Base-by-base conservation (phyloP, 306 rosid genomes). In the Betula pendula region DNA sequence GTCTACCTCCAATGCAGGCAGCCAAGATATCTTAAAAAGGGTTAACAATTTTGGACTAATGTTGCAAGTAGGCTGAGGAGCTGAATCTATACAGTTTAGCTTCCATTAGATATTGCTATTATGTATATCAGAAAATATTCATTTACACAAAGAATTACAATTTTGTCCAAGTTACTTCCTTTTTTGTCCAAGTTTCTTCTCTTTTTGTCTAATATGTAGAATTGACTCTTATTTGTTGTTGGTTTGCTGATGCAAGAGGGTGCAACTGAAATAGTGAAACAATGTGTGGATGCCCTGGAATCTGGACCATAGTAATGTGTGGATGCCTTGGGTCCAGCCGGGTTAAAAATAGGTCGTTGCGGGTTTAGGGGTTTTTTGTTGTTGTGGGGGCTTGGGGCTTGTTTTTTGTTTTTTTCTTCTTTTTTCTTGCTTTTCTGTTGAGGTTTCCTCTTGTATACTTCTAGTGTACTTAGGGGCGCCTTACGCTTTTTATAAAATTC, bases 161-260 rank as follows among this genome's bases (percentile, higher is more conserved):
- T n/a, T n/a, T n/a, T n/a, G n/a, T n/a, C n/a, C n/a, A n/a, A n/a
- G n/a, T n/a, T n/a, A n/a, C n/a, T n/a, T n/a, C n/a, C n/a, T n/a
- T n/a, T n/a, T n/a, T n/a, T n/a, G n/a, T n/a, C n/a, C n/a, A n/a
- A n/a, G n/a, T n/a, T n/a, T n/a, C n/a, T n/a, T n/a, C n/a, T n/a
- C n/a, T n/a, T n/a, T n/a, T n/a, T n/a, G n/a, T n/a, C n/a, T n/a
- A n/a, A 5, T 31, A 14, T 0, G 80, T n/a, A 19, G 38, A 72
- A 53, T 59, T 79, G 38, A 17, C 73, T 71, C 17, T 27, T 72
- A 67, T 71, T 81, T 74, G 66, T 72, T 72, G 65, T 62, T 60
- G 27, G 14, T 44, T 70, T 31, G 67, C 77, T 43, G 68, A 53
- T 81, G 77, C 74, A 42, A 47, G 68, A 79, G 53, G 80, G 11